These are phyloP conservation scores for Stachybotrys chlorohalonatus DNA, from an alignment of 2,329 filamentous ascomycete species.

Conservation along the genomic window DNA sequence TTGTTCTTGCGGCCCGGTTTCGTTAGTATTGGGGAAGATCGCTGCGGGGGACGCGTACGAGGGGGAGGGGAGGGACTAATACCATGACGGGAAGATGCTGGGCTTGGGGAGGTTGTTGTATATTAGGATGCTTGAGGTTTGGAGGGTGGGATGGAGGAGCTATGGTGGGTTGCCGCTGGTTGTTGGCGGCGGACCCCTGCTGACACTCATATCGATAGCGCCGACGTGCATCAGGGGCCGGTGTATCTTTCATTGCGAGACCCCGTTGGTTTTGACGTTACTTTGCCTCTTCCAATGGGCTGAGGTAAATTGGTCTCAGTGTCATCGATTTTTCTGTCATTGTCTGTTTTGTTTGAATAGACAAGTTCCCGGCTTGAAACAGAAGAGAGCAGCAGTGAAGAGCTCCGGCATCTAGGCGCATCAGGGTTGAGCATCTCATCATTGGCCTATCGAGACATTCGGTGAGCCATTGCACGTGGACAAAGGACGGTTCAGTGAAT, in stretches of 20 bases:
- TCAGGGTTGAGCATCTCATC: too few relatives aligned
- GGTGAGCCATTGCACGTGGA: neutral
- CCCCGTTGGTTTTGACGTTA: neutral
- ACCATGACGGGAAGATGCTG: neutral
- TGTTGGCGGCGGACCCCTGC: too few relatives aligned
- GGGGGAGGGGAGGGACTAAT: neutral
- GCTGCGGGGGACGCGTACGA: neutral
- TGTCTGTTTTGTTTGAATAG: too few relatives aligned
- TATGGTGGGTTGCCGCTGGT: neutral
- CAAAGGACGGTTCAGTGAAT: neutral
- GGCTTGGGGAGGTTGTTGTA: neutral
- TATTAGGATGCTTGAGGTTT: neutral
- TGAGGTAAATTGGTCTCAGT: neutral
- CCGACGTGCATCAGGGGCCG: neutral
- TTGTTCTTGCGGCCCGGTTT: slow-evolving; percentile 43
- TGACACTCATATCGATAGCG: neutral
- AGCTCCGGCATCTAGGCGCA: too few relatives aligned
- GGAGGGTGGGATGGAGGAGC: neutral
- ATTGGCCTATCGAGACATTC: neutral
- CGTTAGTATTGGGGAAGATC: neutral
- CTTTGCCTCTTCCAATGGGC: neutral
- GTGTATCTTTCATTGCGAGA: neutral
- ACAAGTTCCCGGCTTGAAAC: too few relatives aligned
- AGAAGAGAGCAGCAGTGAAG: too few relatives aligned
- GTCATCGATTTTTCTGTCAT: too few relatives aligned